A percentile compares a stretch with the other conserved stretches of the same genome.
phyloP scores from a whole-genome alignment of 495 filamentous ascomycete species.

The Penicillium waksmanii region DNA sequence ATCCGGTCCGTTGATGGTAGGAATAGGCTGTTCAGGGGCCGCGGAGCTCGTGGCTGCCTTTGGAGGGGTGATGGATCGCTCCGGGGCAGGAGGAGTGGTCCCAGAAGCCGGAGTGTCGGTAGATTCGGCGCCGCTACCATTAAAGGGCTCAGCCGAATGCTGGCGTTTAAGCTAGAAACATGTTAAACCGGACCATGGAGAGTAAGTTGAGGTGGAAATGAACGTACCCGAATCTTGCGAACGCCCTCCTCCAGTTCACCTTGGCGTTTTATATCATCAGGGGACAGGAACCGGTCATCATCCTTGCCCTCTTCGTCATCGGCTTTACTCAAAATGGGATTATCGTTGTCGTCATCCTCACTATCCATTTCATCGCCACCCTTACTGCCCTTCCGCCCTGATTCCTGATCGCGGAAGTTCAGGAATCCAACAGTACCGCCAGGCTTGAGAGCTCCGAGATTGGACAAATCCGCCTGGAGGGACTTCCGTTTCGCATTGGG shows the following conservation, averaged over 20 bases:
- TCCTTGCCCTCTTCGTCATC: slow-evolving; percentile 77
- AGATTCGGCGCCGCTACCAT: slow-evolving; percentile 46
- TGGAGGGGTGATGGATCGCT: slow-evolving; percentile 48
- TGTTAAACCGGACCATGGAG: slow-evolving; percentile 13
- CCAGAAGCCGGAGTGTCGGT: slow-evolving; percentile 50
- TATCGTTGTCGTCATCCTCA: slow-evolving; percentile 63
- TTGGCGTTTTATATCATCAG: slow-evolving; percentile 80
- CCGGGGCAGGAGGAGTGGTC: slow-evolving; percentile 39
- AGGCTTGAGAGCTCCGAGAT: slow-evolving; percentile 80
- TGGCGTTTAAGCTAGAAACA: slow-evolving; percentile 82
- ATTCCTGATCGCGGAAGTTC: slow-evolving; percentile 78
- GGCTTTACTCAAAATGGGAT: slow-evolving; percentile 59
- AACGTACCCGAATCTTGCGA: slow-evolving; percentile 84
- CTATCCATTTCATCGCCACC: slow-evolving; percentile 62
- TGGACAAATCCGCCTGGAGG: slow-evolving; percentile 77
- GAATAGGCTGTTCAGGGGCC: slow-evolving; percentile 33
- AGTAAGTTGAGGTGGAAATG: background rate
- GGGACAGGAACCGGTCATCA: slow-evolving; percentile 59
- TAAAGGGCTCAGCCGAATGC: slow-evolving; percentile 80
- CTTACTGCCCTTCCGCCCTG: slow-evolving; percentile 55
- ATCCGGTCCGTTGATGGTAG: slow-evolving; percentile 40
- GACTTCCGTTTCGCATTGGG: slow-evolving; percentile 73
- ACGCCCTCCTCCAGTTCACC: slow-evolving; percentile 91
- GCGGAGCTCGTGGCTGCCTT: slow-evolving; percentile 26
- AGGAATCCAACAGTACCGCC: slow-evolving; percentile 87